These are phyloP conservation scores for Tuber aestivum DNA, from an alignment of 495 filamentous ascomycete species.

Conservation along the genomic window DNA sequence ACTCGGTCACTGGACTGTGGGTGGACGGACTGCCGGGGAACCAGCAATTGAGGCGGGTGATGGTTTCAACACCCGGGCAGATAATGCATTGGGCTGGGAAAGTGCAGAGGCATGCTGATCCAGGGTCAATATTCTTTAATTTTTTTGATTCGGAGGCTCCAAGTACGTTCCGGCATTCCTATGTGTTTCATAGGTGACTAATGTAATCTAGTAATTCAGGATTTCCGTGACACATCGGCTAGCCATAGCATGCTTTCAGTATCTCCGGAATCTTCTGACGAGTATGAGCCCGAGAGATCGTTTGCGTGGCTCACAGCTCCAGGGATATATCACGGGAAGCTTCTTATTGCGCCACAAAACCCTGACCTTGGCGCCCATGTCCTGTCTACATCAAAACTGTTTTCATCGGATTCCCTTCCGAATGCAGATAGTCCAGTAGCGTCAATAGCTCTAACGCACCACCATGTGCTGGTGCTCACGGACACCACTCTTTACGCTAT, in stretches of 20 bases:
- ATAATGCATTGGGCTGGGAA: slow-evolving; percentile 74
- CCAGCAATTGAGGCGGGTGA: slow-evolving; percentile 63
- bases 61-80: slow-evolving; percentile 68
- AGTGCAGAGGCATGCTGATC: slow-evolving; percentile 68
- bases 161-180: slow-evolving; percentile 25
- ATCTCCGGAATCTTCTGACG: slow-evolving; percentile 62
- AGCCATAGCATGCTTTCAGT: slow-evolving; percentile 51
- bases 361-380: slow-evolving; percentile 60
- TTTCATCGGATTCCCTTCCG: slow-evolving; percentile 65
- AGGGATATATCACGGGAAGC: slow-evolving; percentile 78
- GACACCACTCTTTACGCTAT: slow-evolving; percentile 74
- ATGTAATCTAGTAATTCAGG: slow-evolving; percentile 33
- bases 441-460: slow-evolving; percentile 81
- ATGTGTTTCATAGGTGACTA: slow-evolving; percentile 7
- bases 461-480: slow-evolving; percentile 82
- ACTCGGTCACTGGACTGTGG: slow-evolving; percentile 73
- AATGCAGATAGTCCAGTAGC: slow-evolving; percentile 61
- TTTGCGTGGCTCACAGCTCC: slow-evolving; percentile 88
- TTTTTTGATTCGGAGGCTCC: slow-evolving; percentile 72
- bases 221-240: slow-evolving; percentile 38
- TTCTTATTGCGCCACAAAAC: slow-evolving; percentile 52
- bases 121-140: slow-evolving; percentile 71
- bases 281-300: slow-evolving; percentile 55
- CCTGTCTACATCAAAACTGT: slow-evolving; percentile 65
- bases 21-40: slow-evolving; percentile 61